These are phyloP conservation scores for Fusarium domesticum DNA, from an alignment of 2,329 filamentous ascomycete genomes.

Conservation along the genomic window DNA sequence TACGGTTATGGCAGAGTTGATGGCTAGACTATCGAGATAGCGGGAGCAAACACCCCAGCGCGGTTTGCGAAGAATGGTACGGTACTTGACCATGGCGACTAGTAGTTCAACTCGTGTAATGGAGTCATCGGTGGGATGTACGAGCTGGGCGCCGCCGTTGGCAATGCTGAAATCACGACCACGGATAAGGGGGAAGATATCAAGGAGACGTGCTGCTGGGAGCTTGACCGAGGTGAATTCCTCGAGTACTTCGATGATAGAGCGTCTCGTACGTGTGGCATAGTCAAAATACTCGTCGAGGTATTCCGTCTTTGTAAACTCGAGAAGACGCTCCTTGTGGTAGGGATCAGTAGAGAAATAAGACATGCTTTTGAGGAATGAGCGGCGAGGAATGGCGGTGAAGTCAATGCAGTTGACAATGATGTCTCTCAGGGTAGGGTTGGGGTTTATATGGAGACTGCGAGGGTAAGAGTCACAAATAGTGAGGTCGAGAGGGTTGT, in stretches of 20 bases:
- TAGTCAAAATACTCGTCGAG: conserved; percentile 96
- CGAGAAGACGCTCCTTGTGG: conserved; percentile 77
- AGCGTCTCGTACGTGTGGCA: conserved; percentile 82
- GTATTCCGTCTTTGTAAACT: conserved; percentile 76
- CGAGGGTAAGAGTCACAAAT: conserved; percentile 32
- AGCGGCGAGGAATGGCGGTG: conserved; percentile 80
- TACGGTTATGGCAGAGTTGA: conserved; percentile 58
- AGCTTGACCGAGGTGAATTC: conserved; percentile 85
- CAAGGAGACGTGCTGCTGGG: conserved; percentile 68
- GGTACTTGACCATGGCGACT: conserved; percentile 86
- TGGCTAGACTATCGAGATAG: conserved; percentile 67
- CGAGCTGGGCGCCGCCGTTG: conserved; percentile 57
- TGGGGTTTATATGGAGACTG: conserved; percentile 37
- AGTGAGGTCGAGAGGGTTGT: conserved; percentile 59
- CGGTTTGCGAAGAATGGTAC: conserved; percentile 78
- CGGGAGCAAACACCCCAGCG: conserved; percentile 87
- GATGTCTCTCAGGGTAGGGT: conserved; percentile 67
- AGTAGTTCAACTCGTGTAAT: conserved; percentile 65
- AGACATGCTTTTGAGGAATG: conserved; percentile 76
- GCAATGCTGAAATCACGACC: conserved; percentile 93
- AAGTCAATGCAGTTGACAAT: conserved; percentile 85
- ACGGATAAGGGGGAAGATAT: conserved; percentile 77
- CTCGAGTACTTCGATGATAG: conserved; percentile 86
- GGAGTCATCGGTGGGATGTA: conserved; percentile 20
- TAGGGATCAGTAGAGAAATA: conserved; percentile 69